Evolutionary conservation across 1,139 yeast genomes (phyloP).

Genomic region (Taphrina communis): DNA sequence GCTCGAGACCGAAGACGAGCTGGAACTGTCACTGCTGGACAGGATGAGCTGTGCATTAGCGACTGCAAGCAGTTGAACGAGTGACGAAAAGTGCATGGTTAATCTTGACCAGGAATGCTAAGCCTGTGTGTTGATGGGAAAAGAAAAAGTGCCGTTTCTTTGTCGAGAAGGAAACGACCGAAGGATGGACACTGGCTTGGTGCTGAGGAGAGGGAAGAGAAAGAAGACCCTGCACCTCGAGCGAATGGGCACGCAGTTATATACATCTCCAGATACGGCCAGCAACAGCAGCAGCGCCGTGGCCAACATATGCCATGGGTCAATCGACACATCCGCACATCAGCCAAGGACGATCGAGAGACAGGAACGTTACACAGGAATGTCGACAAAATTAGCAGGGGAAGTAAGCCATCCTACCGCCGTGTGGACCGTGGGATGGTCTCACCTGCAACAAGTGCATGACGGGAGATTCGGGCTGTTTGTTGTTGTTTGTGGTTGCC

Average conservation of each 20-base stretch:
- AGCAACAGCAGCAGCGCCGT: no score
- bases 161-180: constrained; percentile 5
- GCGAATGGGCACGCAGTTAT: neutral
- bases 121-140: neutral
- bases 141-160: no score
- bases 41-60: constrained; percentile 6
- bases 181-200: constrained; percentile 1
- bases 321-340: neutral
- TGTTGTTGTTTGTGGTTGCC: neutral
- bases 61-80: constrained; percentile 1
- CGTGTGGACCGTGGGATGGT: neutral
- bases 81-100: neutral
- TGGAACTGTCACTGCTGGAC: neutral
- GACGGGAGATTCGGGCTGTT: no score
- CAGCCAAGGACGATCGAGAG: neutral
- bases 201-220: no score
- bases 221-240: neutral
- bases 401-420: neutral
- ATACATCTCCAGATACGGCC: neutral
- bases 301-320: no score
- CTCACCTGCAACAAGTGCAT: neutral
- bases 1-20: neutral
- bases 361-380: neutral
- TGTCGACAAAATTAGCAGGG: neutral
- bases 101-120: constrained; percentile 1